Conservation (phyloP, 2,329 filamentous ascomycete species). For the Pseudocercospora pini-densiflorae region DNA sequence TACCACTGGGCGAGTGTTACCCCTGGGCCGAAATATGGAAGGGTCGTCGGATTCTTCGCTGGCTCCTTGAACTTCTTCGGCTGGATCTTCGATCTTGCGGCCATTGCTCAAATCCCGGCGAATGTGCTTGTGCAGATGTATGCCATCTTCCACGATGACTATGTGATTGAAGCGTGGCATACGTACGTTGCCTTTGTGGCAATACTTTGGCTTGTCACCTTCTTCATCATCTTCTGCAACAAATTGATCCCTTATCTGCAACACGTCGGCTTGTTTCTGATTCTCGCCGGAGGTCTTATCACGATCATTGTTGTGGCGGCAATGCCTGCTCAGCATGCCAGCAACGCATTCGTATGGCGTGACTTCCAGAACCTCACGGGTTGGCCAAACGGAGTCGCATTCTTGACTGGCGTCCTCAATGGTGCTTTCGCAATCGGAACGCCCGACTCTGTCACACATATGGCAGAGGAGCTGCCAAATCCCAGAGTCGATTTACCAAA, state of each 20-base stretch:
- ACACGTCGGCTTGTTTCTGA: constrained; percentile 60
- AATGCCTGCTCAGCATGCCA: constrained; percentile 60
- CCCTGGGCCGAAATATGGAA: constrained; percentile 38
- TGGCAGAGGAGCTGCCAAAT: constrained; percentile 45
- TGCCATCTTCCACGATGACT: constrained; percentile 60
- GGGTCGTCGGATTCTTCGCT: constrained; percentile 43
- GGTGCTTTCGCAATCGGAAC: constrained; percentile 46
- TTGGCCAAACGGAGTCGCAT: constrained; percentile 48
- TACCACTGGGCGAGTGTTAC: constrained; percentile 44
- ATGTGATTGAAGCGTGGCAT: constrained; percentile 60
- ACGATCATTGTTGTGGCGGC: constrained; percentile 47
- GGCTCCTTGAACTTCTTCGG: constrained; percentile 57
- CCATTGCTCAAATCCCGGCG: constrained; percentile 62
- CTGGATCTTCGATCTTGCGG: constrained; percentile 67
- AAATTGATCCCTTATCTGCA: constrained; percentile 56
- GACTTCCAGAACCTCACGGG: constrained; percentile 55
- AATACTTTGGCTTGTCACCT: constrained; percentile 59
- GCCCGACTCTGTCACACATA: constrained; percentile 41
- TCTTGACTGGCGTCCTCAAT: constrained; percentile 44
- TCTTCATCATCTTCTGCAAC: constrained; percentile 62
- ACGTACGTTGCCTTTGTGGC: constrained; percentile 63
- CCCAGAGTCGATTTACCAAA: constrained; percentile 53
- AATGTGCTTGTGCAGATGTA: constrained; percentile 68
- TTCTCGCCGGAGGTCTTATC: constrained; percentile 42
- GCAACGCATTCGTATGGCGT: constrained; percentile 46